phyloP scores from a whole-genome alignment of 2,329 filamentous ascomycete species.

The Elsinoe fawcettii region DNA sequence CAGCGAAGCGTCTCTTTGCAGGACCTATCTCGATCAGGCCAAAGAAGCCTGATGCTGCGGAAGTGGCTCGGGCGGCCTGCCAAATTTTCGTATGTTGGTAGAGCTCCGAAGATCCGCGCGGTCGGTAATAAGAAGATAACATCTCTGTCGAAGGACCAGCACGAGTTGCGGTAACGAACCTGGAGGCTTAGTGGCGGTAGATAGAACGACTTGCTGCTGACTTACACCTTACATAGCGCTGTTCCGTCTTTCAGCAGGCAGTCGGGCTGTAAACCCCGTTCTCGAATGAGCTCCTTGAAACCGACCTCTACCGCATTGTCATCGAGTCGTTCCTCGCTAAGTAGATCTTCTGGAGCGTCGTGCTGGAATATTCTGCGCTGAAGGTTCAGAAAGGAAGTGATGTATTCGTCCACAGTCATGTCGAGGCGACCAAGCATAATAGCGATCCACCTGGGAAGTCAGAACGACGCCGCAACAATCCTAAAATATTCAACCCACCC shows the following conservation, averaged over 20 bases:
- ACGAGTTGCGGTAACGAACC: background rate
- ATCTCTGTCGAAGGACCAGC: background rate
- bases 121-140: slow-evolving; percentile 22
- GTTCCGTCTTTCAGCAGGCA: slow-evolving; percentile 43
- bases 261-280: background rate
- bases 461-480: too few species aligned
- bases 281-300: slow-evolving; percentile 18
- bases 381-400: slow-evolving; percentile 15
- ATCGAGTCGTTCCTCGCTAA: slow-evolving; percentile 17
- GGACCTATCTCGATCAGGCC: slow-evolving; percentile 32
- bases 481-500: slow-evolving; percentile 26
- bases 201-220: too few species aligned
- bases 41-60: slow-evolving; percentile 28
- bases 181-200: too few species aligned
- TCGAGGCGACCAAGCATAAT: slow-evolving; percentile 22
- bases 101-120: slow-evolving; percentile 25
- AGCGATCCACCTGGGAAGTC: slow-evolving; percentile 17
- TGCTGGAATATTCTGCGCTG: slow-evolving; percentile 16
- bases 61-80: slow-evolving; percentile 26
- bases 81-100: slow-evolving; percentile 19
- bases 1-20: slow-evolving; percentile 31
- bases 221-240: slow-evolving; percentile 61
- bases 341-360: background rate
- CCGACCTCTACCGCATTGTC: slow-evolving; percentile 1
- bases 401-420: slow-evolving; percentile 20